A percentile compares a stretch with the other conserved stretches of the same genome.
phyloP scores from a whole-genome alignment of 1,284 basidiomycete genomes.

The Naganishia albida region DNA sequence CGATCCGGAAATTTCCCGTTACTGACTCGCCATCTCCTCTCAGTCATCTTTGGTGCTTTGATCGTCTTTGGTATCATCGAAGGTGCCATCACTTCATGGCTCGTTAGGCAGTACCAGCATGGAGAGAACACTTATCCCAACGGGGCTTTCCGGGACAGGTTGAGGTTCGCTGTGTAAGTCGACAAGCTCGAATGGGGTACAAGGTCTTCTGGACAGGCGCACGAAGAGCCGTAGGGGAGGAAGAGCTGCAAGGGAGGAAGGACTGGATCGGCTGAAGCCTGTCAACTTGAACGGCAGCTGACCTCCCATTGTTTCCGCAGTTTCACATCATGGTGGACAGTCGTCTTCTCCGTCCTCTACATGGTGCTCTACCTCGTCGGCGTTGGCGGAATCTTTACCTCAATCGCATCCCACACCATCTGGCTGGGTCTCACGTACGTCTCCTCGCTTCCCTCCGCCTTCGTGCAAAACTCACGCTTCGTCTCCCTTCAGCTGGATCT shows the following conservation, averaged over 20 bases:
- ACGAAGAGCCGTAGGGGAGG: neutral
- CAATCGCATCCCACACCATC: conserved; percentile 49
- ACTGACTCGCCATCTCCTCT: neutral
- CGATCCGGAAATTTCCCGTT: neutral
- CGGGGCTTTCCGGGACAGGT: conserved; percentile 46
- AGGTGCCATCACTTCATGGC: conserved; percentile 45
- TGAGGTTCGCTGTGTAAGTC: conserved; percentile 48
- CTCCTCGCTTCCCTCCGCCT: neutral
- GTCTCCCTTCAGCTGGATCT: conserved; percentile 45
- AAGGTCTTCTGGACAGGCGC: neutral
- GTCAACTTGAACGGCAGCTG: neutral
- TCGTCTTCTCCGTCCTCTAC: conserved; percentile 49
- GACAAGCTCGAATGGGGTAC: neutral
- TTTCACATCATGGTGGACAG: conserved; percentile 55
- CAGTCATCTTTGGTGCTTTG: conserved; percentile 46
- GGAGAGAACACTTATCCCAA: conserved; percentile 43
- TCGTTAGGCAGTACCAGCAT: conserved; percentile 43
- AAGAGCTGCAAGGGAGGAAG: too few species aligned
- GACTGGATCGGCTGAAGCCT: neutral
- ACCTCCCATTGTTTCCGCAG: conserved; percentile 9
- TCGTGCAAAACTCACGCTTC: conserved; percentile 4
- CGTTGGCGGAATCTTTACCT: conserved; percentile 41
- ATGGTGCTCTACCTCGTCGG: conserved; percentile 48
- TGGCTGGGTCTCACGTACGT: conserved; percentile 51
- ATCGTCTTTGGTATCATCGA: conserved; percentile 50